Conservation (phyloP, 192 early-diverging fungal genomes). For the Mortierella alpina region DNA sequence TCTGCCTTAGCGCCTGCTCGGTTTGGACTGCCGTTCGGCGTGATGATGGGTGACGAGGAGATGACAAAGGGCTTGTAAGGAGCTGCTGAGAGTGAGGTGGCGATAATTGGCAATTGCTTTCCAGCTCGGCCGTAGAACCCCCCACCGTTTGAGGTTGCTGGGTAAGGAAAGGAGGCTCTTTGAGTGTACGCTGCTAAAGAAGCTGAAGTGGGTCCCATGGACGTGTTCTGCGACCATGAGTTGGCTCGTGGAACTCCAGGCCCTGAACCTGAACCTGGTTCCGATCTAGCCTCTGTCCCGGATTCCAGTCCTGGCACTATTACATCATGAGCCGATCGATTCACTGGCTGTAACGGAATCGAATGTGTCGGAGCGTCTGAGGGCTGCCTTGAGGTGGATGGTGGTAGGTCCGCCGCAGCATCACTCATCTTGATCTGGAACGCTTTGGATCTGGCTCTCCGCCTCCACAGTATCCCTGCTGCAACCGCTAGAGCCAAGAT, state of each 20-base stretch:
- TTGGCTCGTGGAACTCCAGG: neutral
- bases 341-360: too few relatives aligned
- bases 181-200: neutral
- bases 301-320: too few relatives aligned
- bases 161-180: neutral
- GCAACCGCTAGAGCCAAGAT: neutral
- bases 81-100: conserved; percentile 4
- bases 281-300: too few relatives aligned
- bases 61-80: conserved; percentile 9
- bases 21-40: neutral
- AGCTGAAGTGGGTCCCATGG: neutral
- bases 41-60: conserved; percentile 1
- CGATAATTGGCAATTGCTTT: neutral
- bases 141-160: too few relatives aligned
- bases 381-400: neutral
- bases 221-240: neutral
- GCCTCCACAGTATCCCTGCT: neutral
- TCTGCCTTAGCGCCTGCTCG: neutral
- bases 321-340: too few relatives aligned
- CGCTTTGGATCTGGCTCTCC: neutral
- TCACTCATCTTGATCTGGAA: too few relatives aligned
- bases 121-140: neutral
- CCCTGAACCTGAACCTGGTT: too few relatives aligned
- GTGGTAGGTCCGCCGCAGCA: too few relatives aligned
- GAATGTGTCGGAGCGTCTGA: too few relatives aligned